These are phyloP conservation scores for Penicillium herquei DNA, from an alignment of 495 filamentous ascomycete species.

Conservation along the genomic window DNA sequence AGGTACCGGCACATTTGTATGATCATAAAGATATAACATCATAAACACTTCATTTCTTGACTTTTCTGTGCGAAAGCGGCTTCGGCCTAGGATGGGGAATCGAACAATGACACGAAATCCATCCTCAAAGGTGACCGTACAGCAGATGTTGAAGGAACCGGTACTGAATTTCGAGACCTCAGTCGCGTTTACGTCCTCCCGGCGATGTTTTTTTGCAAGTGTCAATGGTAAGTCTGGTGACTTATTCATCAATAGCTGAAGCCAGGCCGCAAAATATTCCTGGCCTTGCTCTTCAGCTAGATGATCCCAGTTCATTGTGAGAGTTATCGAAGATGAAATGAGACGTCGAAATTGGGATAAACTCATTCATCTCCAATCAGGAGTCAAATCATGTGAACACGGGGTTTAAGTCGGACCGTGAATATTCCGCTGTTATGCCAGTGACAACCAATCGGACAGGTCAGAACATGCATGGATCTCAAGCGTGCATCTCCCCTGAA, in stretches of 20 bases:
- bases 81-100: conserved; percentile 1
- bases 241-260: background rate
- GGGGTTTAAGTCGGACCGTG: too few relatives aligned
- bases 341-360: too few relatives aligned
- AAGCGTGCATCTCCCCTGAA: too few relatives aligned
- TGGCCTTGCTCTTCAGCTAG: conserved; percentile 12
- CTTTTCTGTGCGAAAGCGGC: conserved; percentile 4
- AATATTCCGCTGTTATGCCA: too few relatives aligned
- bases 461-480: too few relatives aligned
- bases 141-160: conserved; percentile 11
- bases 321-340: too few relatives aligned
- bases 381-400: too few relatives aligned
- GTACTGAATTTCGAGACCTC: conserved; percentile 1
- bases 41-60: conserved; percentile 33
- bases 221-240: background rate
- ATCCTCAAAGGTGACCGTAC: conserved; percentile 3
- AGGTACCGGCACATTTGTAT: conserved; percentile 32
- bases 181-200: background rate
- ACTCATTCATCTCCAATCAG: too few relatives aligned
- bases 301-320: conserved; percentile 12
- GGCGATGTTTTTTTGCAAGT: conserved; percentile 1
- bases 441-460: too few relatives aligned
- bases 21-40: conserved; percentile 24
- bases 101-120: conserved; percentile 1
- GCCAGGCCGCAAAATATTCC: background rate